A percentile compares a stretch with the other conserved stretches of the same genome.
Evolutionary conservation across 257 asterid species (phyloP).

Genomic region (Penstemon barbatus): DNA sequence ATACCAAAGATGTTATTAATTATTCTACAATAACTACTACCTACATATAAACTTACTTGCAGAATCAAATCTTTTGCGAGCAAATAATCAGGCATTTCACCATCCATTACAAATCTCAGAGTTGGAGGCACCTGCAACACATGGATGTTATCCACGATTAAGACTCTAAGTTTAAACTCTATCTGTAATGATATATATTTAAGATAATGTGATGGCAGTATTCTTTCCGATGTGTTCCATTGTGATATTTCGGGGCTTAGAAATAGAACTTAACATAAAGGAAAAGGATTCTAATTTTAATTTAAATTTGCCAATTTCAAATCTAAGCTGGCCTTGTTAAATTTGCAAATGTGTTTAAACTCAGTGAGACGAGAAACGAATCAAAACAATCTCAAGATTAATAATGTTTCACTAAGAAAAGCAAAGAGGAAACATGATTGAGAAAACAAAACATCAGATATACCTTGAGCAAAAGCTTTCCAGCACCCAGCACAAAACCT

Average conservation of each 20-base stretch:
- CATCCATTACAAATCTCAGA: constrained; percentile 90
- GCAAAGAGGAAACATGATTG: neutral
- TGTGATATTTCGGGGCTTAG: too few species aligned
- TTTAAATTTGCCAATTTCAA: too few species aligned
- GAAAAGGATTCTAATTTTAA: too few species aligned
- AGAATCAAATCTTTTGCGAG: constrained; percentile 95
- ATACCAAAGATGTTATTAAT: neutral
- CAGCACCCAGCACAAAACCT: constrained; percentile 88
- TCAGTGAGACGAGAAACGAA: constrained; percentile 11
- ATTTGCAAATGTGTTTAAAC: neutral
- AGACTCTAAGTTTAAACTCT: too few species aligned
- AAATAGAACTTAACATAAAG: too few species aligned
- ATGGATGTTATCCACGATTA: neutral
- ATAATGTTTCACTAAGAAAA: neutral
- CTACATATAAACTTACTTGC: constrained; percentile 60
- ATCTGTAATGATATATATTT: too few species aligned
- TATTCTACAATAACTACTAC: constrained; percentile 2
- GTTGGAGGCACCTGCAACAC: constrained; percentile 88
- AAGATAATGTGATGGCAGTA: too few species aligned
- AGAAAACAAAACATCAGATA: constrained; percentile 10
- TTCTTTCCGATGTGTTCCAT: too few species aligned
- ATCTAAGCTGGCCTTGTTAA: too few species aligned
- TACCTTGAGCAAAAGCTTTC: constrained; percentile 97
- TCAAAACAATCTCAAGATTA: neutral
- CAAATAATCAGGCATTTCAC: constrained; percentile 92